phyloP scores from a whole-genome alignment of 2,329 filamentous ascomycete species.

The Aspergillus japonicus region DNA sequence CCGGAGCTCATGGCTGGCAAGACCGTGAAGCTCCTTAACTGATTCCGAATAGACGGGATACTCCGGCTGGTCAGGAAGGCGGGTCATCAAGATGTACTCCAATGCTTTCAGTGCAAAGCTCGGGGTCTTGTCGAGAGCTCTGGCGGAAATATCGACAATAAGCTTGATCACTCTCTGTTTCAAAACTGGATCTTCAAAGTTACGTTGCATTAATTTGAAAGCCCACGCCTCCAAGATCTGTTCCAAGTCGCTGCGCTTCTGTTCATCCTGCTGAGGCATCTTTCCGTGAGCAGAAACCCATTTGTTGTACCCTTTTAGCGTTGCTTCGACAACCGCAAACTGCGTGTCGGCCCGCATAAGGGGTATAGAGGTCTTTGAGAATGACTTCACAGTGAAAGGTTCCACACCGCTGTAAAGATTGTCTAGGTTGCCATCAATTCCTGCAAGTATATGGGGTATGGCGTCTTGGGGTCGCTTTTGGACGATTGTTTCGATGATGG shows the following conservation, averaged over 20 bases:
- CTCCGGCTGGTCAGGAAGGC: conserved; percentile 69
- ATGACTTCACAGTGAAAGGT: conserved; percentile 56
- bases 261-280: conserved; percentile 51
- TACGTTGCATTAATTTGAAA: conserved; percentile 39
- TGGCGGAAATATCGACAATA: conserved; percentile 80
- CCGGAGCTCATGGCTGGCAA: conserved; percentile 84
- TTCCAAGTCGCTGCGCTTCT: conserved; percentile 40
- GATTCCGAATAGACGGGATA: conserved; percentile 78
- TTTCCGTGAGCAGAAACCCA: conserved; percentile 62
- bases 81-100: conserved; percentile 84
- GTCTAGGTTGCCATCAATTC: conserved; percentile 71
- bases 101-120: conserved; percentile 84
- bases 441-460: conserved; percentile 78
- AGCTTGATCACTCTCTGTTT: conserved; percentile 78
- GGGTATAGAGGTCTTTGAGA: conserved; percentile 42
- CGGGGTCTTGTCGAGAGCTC: conserved; percentile 72
- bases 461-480: conserved; percentile 79
- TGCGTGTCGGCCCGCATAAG: conserved; percentile 78
- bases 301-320: conserved; percentile 82
- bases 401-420: conserved; percentile 71
- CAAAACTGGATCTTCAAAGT: conserved; percentile 70
- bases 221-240: conserved; percentile 43
- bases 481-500: conserved; percentile 84
- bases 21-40: conserved; percentile 80
- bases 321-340: conserved; percentile 83